phyloP scores from a whole-genome alignment of 164 flowering plant genomes.

The Platanus orientalis region DNA sequence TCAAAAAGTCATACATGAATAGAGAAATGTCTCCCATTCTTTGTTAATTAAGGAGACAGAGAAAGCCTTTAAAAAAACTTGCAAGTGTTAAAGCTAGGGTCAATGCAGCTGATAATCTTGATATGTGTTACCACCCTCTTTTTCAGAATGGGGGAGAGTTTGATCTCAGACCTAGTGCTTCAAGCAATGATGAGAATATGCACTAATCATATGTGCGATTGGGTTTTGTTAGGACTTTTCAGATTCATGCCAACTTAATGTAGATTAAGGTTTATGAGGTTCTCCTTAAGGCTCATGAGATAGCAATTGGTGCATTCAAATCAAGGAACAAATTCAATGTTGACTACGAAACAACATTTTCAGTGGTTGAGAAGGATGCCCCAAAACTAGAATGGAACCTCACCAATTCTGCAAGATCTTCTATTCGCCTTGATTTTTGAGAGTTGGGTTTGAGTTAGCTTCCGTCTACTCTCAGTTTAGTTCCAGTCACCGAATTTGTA shows the following conservation, averaged over 20 bases:
- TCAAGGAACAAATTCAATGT: constrained; percentile 51
- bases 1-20: constrained; percentile 50
- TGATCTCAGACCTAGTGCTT: constrained; percentile 76
- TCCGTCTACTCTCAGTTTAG: no score
- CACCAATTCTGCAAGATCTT: constrained; percentile 75
- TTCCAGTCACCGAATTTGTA: no score
- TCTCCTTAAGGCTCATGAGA: constrained; percentile 75
- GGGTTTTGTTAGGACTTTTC: constrained; percentile 64
- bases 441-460: no score
- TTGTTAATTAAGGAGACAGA: constrained; percentile 59
- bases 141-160: constrained; percentile 82
- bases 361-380: constrained; percentile 61
- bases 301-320: constrained; percentile 55
- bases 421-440: constrained; percentile 83
- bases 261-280: constrained; percentile 81
- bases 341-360: constrained; percentile 55
- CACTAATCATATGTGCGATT: constrained; percentile 66
- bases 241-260: constrained; percentile 58
- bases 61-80: constrained; percentile 52
- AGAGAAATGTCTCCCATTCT: constrained; percentile 53
- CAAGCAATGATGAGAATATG: constrained; percentile 65
- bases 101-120: no score
- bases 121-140: constrained; percentile 82
- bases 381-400: constrained; percentile 51
- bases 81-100: constrained; percentile 42